Conservation (phyloP, 768 basidiomycete species). For the Pleurotus salmoneostramineus region DNA sequence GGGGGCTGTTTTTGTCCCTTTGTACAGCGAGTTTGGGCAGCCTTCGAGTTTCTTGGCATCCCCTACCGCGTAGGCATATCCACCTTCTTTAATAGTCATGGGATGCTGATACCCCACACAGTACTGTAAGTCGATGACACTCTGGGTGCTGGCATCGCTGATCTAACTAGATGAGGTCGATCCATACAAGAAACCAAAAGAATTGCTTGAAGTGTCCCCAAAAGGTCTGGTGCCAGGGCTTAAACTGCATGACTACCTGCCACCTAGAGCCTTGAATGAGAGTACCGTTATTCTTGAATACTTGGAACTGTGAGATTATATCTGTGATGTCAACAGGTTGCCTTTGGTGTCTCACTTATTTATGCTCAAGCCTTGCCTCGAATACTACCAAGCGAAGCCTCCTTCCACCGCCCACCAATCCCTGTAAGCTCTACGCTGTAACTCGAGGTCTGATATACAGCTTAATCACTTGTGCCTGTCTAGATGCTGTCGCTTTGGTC, state of each 20-base stretch:
- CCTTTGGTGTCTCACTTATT: neutral
- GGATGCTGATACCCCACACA: conserved; percentile 9
- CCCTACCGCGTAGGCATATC: conserved; percentile 55
- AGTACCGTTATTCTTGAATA: conserved; percentile 78
- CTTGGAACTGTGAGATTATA: conserved; percentile 61
- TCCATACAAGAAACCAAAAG: conserved; percentile 78
- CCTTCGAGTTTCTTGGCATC: conserved; percentile 65
- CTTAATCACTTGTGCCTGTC: neutral
- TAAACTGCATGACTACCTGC: conserved; percentile 44
- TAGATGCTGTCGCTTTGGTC: conserved; percentile 65
- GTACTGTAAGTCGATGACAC: conserved; percentile 31
- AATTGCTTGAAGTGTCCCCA: conserved; percentile 77
- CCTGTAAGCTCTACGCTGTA: conserved; percentile 40
- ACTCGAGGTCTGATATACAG: neutral
- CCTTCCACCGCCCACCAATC: conserved; percentile 52
- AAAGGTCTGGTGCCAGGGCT: conserved; percentile 79
- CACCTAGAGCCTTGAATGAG: conserved; percentile 68
- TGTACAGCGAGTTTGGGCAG: conserved; percentile 78
- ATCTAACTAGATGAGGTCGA: conserved; percentile 63
- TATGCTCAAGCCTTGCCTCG: conserved; percentile 40
- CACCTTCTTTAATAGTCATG: neutral
- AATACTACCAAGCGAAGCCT: conserved; percentile 45
- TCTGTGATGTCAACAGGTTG: neutral
- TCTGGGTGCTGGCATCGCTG: neutral
- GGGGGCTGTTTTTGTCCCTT: conserved; percentile 78